Conservation (phyloP, 768 basidiomycete genomes). For the Omphalotus guepiniiformis region DNA sequence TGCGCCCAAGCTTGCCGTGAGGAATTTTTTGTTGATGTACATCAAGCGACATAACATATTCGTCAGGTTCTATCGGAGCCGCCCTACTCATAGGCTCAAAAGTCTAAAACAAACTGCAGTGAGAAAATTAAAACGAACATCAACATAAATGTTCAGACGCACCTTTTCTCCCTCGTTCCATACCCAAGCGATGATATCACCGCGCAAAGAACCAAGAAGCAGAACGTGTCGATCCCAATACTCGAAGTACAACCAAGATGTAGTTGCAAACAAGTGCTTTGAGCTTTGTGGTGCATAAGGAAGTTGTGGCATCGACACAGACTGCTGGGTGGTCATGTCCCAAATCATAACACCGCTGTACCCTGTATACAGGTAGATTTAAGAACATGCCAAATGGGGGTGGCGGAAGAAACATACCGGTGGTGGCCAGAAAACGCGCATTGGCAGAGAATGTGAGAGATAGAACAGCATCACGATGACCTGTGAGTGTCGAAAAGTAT, state of each 20-base stretch:
- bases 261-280: neutral
- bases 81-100: neutral
- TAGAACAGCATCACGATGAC: neutral
- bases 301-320: neutral
- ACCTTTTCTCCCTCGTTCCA: neutral
- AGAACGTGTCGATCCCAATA: neutral
- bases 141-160: neutral
- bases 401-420: neutral
- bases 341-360: neutral
- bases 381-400: neutral
- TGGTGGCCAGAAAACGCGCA: neutral
- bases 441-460: constrained; percentile 4
- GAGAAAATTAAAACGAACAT: neutral
- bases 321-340: neutral
- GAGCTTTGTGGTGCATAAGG: neutral
- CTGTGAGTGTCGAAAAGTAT: neutral
- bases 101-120: neutral
- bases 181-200: constrained; percentile 1
- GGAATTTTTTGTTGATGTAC: neutral
- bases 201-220: neutral
- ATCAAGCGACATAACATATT: neutral
- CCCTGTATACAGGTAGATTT: neutral
- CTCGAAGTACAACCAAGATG: neutral
- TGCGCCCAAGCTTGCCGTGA: neutral
- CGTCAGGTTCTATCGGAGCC: neutral